These are phyloP conservation scores for Penicillium glabrum DNA, from an alignment of 2,329 filamentous ascomycete species.

Conservation along the genomic window DNA sequence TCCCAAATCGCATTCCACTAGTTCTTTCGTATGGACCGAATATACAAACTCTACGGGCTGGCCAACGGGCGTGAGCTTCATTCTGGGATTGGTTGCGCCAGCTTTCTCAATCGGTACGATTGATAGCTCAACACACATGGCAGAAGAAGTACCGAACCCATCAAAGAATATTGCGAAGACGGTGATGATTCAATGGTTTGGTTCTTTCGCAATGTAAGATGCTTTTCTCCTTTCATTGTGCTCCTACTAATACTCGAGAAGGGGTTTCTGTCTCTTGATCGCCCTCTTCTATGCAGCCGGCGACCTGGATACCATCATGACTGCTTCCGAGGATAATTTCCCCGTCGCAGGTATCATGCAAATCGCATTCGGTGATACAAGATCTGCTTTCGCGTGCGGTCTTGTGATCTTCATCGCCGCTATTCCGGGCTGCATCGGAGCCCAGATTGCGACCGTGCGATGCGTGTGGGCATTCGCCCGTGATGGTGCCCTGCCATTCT, in stretches of 20 bases:
- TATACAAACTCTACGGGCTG: constrained; percentile 7
- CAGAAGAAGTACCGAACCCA: constrained; percentile 7
- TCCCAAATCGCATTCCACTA: constrained; percentile 5
- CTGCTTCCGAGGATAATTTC: constrained; percentile 2
- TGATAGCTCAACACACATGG: constrained; percentile 9
- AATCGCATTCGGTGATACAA: constrained; percentile 1
- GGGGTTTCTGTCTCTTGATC: constrained; percentile 4
- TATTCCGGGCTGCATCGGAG: constrained; percentile 1
- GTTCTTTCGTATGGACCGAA: constrained; percentile 6
- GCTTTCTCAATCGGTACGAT: constrained; percentile 9
- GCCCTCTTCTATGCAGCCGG: constrained; percentile 7
- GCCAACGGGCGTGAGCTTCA: constrained; percentile 6
- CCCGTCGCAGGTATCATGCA: constrained; percentile 6
- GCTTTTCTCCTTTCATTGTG: too few species aligned
- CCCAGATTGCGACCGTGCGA: constrained; percentile 6
- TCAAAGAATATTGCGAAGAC: constrained; percentile 9
- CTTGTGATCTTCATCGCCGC: constrained; percentile 6
- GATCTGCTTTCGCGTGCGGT: constrained; percentile 3
- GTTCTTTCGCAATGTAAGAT: constrained; percentile 4
- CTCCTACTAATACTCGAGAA: neutral
- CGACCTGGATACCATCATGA: constrained; percentile 1
- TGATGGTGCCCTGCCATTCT: constrained; percentile 7
- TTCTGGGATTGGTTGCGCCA: constrained; percentile 3
- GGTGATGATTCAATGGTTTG: constrained; percentile 3
- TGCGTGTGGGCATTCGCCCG: constrained; percentile 8